Conservation (phyloP, 768 basidiomycete species). For the Omphalotus guepiniiformis region DNA sequence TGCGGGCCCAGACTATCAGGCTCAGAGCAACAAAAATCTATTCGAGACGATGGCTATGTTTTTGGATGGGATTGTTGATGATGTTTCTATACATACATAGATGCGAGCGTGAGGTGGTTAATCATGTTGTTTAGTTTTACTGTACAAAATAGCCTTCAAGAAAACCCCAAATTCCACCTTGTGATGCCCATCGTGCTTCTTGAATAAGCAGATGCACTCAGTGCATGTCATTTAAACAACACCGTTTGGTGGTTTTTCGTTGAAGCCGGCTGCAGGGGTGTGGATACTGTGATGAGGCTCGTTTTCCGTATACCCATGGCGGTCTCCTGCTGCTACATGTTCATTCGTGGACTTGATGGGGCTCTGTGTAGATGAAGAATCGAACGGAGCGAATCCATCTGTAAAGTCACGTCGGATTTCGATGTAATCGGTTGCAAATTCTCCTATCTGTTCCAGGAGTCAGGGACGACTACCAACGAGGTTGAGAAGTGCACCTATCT, state of each 20-base stretch:
- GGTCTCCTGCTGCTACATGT: slow-evolving; percentile 32
- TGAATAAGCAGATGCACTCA: too few relatives aligned
- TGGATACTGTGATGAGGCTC: slow-evolving; percentile 2
- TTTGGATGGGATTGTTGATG: slow-evolving; percentile 78
- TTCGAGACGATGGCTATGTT: slow-evolving; percentile 42
- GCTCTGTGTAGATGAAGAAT: slow-evolving; percentile 15
- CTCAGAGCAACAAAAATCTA: slow-evolving; percentile 11
- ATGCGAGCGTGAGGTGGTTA: too few relatives aligned
- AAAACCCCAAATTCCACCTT: too few relatives aligned
- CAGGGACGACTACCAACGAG: not conserved
- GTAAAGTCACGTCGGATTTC: slow-evolving; percentile 64
- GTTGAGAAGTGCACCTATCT: slow-evolving; percentile 38
- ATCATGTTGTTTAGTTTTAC: too few relatives aligned
- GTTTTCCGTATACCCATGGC: slow-evolving; percentile 33
- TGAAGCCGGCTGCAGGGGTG: too few relatives aligned
- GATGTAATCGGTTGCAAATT: slow-evolving; percentile 67
- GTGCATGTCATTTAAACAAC: too few relatives aligned
- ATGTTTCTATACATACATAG: too few relatives aligned
- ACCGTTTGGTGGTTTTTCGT: too few relatives aligned
- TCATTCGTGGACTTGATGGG: slow-evolving; percentile 8
- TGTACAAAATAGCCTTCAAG: too few relatives aligned
- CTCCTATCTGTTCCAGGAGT: slow-evolving; percentile 45
- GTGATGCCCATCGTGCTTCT: too few relatives aligned
- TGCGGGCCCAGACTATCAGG: slow-evolving; percentile 46
- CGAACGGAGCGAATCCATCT: slow-evolving; percentile 44